Evolutionary conservation across 257 asterid species (phyloP), one percentile per base, ranked within the genome.

Genomic region (Thymus mandschuricus): DNA sequence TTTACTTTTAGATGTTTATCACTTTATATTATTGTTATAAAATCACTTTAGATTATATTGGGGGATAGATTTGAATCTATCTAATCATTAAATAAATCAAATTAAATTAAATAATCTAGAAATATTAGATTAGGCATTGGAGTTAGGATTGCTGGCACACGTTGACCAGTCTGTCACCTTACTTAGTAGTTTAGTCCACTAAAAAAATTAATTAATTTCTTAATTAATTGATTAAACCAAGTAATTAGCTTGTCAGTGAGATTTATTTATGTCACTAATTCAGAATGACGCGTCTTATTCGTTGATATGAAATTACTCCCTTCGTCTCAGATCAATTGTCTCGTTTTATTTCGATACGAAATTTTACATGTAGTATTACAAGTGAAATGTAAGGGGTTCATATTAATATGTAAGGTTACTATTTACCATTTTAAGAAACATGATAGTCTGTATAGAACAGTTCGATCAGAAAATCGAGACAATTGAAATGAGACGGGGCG

Each of bases 81-180:
- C n/a, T 33, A 44, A 54, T 44, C 21, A 62, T 38, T 50, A 4
- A 56, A 68, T 44, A 44, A 29, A 68, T 57, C 58, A 10, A 62
- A 31, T 21, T 21, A 40, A 63, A 34, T n/a, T 1, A 38, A 7
- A 31, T 45, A 60, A 31, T 41, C 30, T 59, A 2, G 7, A 2
- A n/a, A 31, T 70, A 56, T 74, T 45, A 3, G 45, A 65, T 62
- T 38, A 15, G 60, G 44, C 65, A 30, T 59, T 43, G 45, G 58
- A 46, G 65, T 15, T 45, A 45, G 60, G n/a, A 29, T 27, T 59
- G 28, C 72, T 59, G 79, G 77, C 79, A 64, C 46, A 43, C 44
- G 65, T 70, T 74, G 83, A 75, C 83, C 69, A 76, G 68, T 70
- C 64, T 41, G 80, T 74, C 80, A 75, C 70, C 71, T 68, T 29